phyloP scores from a whole-genome alignment of 2,329 filamentous ascomycete species.

The Epichloe elymi region DNA sequence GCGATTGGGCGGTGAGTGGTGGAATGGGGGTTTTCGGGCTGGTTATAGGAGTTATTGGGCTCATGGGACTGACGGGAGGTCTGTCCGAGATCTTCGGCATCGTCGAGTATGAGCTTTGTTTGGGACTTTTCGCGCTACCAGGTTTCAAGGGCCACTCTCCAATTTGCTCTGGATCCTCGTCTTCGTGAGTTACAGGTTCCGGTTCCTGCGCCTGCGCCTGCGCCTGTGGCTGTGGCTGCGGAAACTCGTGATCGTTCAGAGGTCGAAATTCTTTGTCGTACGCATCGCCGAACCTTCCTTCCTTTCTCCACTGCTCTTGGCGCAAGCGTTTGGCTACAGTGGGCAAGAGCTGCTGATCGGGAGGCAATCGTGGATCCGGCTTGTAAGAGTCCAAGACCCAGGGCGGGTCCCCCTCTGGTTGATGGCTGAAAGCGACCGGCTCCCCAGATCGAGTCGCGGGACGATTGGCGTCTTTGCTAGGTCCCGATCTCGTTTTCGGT shows the following conservation, averaged over 20 bases:
- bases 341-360: constrained; percentile 88
- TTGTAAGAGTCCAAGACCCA: constrained; percentile 95
- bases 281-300: constrained; percentile 71
- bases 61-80: constrained; percentile 21
- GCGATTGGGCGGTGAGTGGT: constrained; percentile 12
- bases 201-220: constrained; percentile 24
- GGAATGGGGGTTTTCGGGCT: constrained; percentile 18
- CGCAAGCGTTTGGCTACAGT: constrained; percentile 84
- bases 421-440: constrained; percentile 37
- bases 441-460: constrained; percentile 52
- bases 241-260: constrained; percentile 52
- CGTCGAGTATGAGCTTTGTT: constrained; percentile 42
- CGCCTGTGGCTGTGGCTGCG: constrained; percentile 3
- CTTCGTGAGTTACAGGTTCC: constrained; percentile 9
- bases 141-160: constrained; percentile 49
- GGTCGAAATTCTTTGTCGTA: constrained; percentile 85
- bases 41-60: constrained; percentile 29
- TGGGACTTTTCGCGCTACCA: constrained; percentile 33
- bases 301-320: constrained; percentile 90
- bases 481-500: constrained; percentile 49
- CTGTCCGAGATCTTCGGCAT: constrained; percentile 44
- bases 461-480: constrained; percentile 35
- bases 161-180: constrained; percentile 17
- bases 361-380: constrained; percentile 83
- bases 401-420: constrained; percentile 86